These are phyloP conservation scores for Xylariomycetidae sp. DNA, from an alignment of 2,329 filamentous ascomycete genomes.

Conservation along the genomic window DNA sequence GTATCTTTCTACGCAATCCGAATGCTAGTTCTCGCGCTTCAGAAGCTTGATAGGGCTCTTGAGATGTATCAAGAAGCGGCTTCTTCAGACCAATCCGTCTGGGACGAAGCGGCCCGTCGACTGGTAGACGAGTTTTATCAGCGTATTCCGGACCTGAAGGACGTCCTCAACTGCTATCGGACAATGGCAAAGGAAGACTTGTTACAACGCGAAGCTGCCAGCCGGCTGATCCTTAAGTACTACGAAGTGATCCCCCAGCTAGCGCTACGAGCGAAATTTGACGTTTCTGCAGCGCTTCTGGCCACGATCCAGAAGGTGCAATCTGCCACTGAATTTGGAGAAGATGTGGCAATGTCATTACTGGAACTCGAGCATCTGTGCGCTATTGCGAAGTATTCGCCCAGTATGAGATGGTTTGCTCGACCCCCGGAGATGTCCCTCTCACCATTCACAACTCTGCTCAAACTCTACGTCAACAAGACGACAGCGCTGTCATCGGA, in stretches of 20 bases:
- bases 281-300: slow-evolving; percentile 72
- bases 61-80: slow-evolving; percentile 50
- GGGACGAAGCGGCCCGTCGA: slow-evolving; percentile 62
- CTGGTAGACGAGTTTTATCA: slow-evolving; percentile 70
- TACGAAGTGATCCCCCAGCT: slow-evolving; percentile 75
- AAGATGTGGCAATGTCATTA: slow-evolving; percentile 49
- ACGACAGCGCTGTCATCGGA: slow-evolving; percentile 41
- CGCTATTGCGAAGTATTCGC: slow-evolving; percentile 71
- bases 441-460: slow-evolving; percentile 66
- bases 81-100: slow-evolving; percentile 44
- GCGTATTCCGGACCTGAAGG: slow-evolving; percentile 74
- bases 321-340: slow-evolving; percentile 41
- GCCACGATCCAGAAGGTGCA: slow-evolving; percentile 60
- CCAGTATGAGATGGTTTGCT: slow-evolving; percentile 86
- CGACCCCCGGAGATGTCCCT: slow-evolving; percentile 58
- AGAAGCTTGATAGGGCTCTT: slow-evolving; percentile 65
- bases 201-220: slow-evolving; percentile 72
- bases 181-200: slow-evolving; percentile 61
- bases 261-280: slow-evolving; percentile 78
- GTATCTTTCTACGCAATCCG: slow-evolving; percentile 80
- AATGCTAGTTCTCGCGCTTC: slow-evolving; percentile 69
- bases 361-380: slow-evolving; percentile 79
- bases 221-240: slow-evolving; percentile 74
- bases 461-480: slow-evolving; percentile 51
- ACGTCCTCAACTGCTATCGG: slow-evolving; percentile 69